These are phyloP conservation scores for Epichloe aotearoae DNA, from an alignment of 2,329 filamentous ascomycete genomes.

Conservation along the genomic window DNA sequence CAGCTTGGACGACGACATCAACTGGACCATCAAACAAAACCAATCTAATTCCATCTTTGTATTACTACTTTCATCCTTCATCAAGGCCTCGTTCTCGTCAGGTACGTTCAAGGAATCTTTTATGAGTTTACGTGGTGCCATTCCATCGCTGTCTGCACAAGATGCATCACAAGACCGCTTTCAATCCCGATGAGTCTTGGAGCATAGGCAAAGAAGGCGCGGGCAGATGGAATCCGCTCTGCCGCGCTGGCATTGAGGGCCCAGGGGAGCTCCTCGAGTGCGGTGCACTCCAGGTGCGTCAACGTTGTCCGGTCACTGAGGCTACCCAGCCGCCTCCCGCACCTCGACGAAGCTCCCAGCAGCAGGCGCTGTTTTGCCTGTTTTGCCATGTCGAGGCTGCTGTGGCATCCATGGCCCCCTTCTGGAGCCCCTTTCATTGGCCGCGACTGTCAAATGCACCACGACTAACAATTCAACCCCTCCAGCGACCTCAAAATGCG, in stretches of 20 bases:
- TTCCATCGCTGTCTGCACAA: background rate
- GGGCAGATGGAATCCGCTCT: too few relatives aligned
- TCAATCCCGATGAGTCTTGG: too few relatives aligned
- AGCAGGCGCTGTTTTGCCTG: background rate
- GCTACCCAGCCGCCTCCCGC: background rate
- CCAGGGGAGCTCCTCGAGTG: too few relatives aligned
- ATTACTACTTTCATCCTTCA: conserved; percentile 1
- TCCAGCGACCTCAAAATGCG: conserved; percentile 31
- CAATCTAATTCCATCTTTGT: background rate
- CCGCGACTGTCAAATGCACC: conserved; percentile 8
- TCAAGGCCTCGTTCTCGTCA: background rate
- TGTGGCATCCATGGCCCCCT: background rate
- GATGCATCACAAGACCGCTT: too few relatives aligned
- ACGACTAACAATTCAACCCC: conserved; percentile 26
- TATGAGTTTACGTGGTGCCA: background rate
- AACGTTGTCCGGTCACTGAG: too few relatives aligned
- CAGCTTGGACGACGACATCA: background rate
- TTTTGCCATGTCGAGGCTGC: background rate
- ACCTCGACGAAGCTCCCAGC: background rate
- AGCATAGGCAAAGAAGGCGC: too few relatives aligned
- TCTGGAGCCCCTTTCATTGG: conserved; percentile 1
- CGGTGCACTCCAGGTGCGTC: too few relatives aligned
- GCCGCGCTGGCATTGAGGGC: too few relatives aligned
- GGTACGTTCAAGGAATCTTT: background rate
- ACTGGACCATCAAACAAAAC: background rate